Base-by-base conservation (phyloP, 257 asterid genomes). In the Lycium barbarum region DNA sequence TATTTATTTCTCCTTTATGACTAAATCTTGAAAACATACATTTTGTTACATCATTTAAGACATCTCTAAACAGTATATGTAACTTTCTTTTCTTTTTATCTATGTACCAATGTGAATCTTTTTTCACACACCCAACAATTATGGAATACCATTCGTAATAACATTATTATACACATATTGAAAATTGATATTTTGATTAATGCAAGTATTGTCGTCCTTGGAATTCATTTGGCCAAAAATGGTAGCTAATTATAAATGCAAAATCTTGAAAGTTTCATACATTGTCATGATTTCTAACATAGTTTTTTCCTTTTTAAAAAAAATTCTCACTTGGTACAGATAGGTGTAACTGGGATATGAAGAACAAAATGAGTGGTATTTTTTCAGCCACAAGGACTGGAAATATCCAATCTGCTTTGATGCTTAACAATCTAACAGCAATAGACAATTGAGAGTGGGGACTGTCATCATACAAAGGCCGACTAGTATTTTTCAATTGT, bases 341-440 rank as follows among this genome's bases (percentile, higher is more conserved):
- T 40, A 88, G 88, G 87, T 94, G 98, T 90, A 93, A 85, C 84
- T 92, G 90, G 98, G 97, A 81, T 92, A 93, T 61, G 97, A 92
- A 83, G 98, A 94, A 73, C 97, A 92, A 83, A 94, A 85, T 1
- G 98, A 94, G 84, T 94, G 98, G 98, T 94, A 93, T 51, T 94
- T 94, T 85, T 94, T 94, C 91, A 94, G 98, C 55, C 98, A 94
- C 88, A 94, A 94, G 87, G 98, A 94, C 67, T 73, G 97, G 93
- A 94, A 94, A 85, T 94, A 94, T 71, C 98, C 98, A 26, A 26
- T 26, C 1, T n/a, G n/a, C n/a, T n/a, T n/a, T 1, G 33, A 26
- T 26, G 33, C 33, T 26, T 26, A 26, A 26, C 33, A 26, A 26
- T 26, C 33, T 26, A 26, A 26, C 33, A 26, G 33, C 33, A 26